Evolutionary conservation across 495 filamentous ascomycete genomes (phyloP), one percentile per base, ranked within the genome.

Genomic region (Rhizodiscina lignyota): DNA sequence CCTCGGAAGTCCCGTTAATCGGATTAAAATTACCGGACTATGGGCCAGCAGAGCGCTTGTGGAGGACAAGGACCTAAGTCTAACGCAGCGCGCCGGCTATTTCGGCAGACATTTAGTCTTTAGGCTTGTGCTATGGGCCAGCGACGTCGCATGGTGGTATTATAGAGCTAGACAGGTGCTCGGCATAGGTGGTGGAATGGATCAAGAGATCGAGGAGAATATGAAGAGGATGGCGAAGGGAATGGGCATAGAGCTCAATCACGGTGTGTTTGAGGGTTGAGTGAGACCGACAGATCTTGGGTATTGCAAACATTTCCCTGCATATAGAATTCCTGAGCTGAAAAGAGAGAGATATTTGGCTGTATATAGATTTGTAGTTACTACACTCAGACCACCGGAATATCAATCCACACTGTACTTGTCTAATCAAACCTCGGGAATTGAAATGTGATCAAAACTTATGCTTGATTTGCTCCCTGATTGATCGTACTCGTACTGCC

Each of bases 1-100:
- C 56, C 69, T 97, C 18, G 87, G 89, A 29, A 85, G 80, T 0
- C 89, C 89, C 0, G 85, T 97, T 12, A 97, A 97, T 52, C 62
- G 89, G 1, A 74, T 97, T 44, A 94, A 94, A 61, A 84, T 94
- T 47, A 94, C 86, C 23, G 87, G 85, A 11, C 65, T 66, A 26
- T 94, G 89, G 89, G 89, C 89, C 0, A 79, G 70, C 26, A 62
- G 80, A 6, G 79, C 79, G 33, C 55, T 92, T 11, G 79, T 72
- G 18, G 78, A 89, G 46, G 69, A 69, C 33, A 60, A 64, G 32
- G 66, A 73, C 53, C 62, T 80, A 26, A 61, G 61, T 5, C 66
- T 68, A 44, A 31, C 42, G 4, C 60, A 78, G 52, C 62, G 73
- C 44, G 54, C 70, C 31, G 48, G 62, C 6, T 74, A 77, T 49